These are phyloP conservation scores for Centrapalus pauciflorus DNA, from an alignment of 129 eudicot genomes.

Conservation along the genomic window DNA sequence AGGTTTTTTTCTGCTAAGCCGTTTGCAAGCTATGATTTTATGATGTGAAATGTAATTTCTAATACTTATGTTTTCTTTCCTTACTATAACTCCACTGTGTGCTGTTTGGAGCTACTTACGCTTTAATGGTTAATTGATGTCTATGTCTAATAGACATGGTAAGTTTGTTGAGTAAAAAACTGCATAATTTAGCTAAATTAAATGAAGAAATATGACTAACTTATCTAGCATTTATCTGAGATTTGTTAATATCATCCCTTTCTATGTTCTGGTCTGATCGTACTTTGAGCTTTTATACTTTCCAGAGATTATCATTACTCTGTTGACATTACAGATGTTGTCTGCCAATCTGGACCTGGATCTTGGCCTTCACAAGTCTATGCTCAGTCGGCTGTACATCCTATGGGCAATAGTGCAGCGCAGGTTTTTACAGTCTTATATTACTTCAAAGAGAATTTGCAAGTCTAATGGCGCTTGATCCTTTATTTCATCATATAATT, in stretches of 20 bases:
- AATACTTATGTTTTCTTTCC: no score
- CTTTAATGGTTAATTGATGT: no score
- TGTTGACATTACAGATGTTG: conserved; percentile 58
- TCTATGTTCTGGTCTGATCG: conserved; percentile 13
- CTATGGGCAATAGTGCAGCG: conserved; percentile 95
- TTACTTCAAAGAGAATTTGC: background rate
- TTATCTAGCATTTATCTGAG: background rate
- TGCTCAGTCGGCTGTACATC: conserved; percentile 85
- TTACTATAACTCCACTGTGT: no score
- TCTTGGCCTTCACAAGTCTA: conserved; percentile 87
- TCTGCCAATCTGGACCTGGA: conserved; percentile 99
- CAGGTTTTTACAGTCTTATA: conserved; percentile 58
- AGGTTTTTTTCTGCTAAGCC: no score
- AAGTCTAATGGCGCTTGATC: background rate
- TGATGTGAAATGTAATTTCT: no score
- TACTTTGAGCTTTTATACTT: background rate
- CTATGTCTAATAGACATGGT: no score
- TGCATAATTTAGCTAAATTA: background rate
- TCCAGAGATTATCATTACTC: background rate
- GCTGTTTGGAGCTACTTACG: no score
- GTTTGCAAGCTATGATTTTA: no score
- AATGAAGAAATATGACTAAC: background rate
- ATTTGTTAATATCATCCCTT: background rate
- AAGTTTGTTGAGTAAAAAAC: background rate
- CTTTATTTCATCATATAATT: background rate